These are phyloP conservation scores for Agrocybe praecox DNA, from an alignment of 768 basidiomycete species.

Conservation along the genomic window DNA sequence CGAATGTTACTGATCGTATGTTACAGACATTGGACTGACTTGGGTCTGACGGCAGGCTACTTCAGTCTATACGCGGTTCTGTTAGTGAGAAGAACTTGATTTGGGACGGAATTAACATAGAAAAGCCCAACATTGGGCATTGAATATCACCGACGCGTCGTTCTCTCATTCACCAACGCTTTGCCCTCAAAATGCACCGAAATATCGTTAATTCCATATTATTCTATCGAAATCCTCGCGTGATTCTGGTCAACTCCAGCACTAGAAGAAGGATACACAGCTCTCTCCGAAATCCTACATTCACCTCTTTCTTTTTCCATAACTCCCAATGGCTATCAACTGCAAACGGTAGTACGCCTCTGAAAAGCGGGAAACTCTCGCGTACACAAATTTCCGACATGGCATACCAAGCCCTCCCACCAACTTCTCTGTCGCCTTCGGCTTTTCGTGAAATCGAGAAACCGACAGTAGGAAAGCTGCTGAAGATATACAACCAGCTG, in stretches of 20 bases:
- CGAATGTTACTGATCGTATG: too few species aligned
- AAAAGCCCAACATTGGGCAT: too few species aligned
- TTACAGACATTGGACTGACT: too few species aligned
- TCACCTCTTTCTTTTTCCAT: slow-evolving; percentile 66
- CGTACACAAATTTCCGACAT: slow-evolving; percentile 5
- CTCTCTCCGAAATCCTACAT: slow-evolving; percentile 21
- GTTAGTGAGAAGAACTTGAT: too few species aligned
- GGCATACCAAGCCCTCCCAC: slow-evolving; percentile 14
- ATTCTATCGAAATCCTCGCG: not conserved
- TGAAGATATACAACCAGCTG: slow-evolving; percentile 77
- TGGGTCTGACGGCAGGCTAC: too few species aligned
- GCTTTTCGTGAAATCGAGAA: slow-evolving; percentile 29
- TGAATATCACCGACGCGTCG: too few species aligned
- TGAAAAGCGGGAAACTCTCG: not conserved
- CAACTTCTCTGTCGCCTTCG: slow-evolving; percentile 11
- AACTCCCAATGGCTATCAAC: slow-evolving; percentile 53
- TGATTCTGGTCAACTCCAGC: not conserved
- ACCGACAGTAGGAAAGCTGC: slow-evolving; percentile 52
- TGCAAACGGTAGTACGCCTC: slow-evolving; percentile 4
- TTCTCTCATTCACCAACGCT: too few species aligned
- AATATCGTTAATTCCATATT: not conserved
- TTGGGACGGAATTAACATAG: too few species aligned
- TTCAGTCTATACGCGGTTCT: too few species aligned
- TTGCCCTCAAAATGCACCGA: not conserved
- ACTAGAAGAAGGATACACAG: slow-evolving; percentile 11